Conservation (phyloP, 257 asterid species). For the Scutellaria galericulata region DNA sequence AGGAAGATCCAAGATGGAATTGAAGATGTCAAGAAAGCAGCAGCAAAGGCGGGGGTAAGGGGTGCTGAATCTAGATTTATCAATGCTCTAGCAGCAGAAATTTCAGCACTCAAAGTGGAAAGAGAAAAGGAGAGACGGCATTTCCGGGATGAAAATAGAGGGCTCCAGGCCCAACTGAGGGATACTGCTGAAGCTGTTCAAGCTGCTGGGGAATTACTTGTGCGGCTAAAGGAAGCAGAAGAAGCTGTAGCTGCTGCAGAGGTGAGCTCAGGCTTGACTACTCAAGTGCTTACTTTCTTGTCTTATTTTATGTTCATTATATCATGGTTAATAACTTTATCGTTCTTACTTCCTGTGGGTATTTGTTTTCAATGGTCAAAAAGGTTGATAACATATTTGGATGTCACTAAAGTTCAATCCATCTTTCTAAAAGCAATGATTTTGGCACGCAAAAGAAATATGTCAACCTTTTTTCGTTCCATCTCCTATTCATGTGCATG, state of each 20-base stretch:
- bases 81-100: slow-evolving; percentile 86
- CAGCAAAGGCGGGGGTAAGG: slow-evolving; percentile 91
- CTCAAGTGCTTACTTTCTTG: slow-evolving; percentile 14
- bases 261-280: slow-evolving; percentile 56
- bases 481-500: neutral
- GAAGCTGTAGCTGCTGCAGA: slow-evolving; percentile 81
- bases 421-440: no score
- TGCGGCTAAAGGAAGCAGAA: slow-evolving; percentile 92
- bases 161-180: slow-evolving; percentile 91
- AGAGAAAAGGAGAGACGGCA: slow-evolving; percentile 86
- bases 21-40: slow-evolving; percentile 93
- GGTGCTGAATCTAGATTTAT: slow-evolving; percentile 92
- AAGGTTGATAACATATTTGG: neutral
- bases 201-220: slow-evolving; percentile 96
- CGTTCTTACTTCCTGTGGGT: neutral
- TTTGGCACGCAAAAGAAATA: slow-evolving; percentile 5
- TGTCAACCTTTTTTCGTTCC: neutral
- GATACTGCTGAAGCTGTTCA: slow-evolving; percentile 99
- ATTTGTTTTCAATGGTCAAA: slow-evolving; percentile 1
- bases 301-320: slow-evolving; percentile 28
- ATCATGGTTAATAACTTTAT: neutral
- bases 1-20: slow-evolving; percentile 83
- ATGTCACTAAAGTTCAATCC: no score
- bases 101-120: slow-evolving; percentile 80
- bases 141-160: slow-evolving; percentile 81